These are phyloP conservation scores for Ophiostoma australiae DNA, from an alignment of 2,329 filamentous ascomycete genomes.

Conservation along the genomic window DNA sequence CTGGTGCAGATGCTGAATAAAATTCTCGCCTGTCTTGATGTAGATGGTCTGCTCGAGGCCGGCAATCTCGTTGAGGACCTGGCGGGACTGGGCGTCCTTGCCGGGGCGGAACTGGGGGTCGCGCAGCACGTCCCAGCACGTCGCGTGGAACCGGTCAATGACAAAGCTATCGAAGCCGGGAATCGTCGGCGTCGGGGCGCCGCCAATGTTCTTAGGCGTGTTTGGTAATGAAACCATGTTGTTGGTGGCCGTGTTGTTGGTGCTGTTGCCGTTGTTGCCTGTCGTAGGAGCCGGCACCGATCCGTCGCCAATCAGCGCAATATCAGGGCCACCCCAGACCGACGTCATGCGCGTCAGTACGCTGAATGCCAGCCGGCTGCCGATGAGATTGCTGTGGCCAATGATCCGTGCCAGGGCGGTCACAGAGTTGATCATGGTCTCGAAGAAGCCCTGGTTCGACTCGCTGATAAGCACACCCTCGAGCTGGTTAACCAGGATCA, in stretches of 20 bases:
- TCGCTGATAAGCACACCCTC: slow-evolving; percentile 84
- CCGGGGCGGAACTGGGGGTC: slow-evolving; percentile 74
- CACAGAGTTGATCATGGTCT: slow-evolving; percentile 78
- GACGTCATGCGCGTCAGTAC: slow-evolving; percentile 77
- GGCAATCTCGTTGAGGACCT: slow-evolving; percentile 84
- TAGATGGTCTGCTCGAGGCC: slow-evolving; percentile 85
- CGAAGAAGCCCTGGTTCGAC: slow-evolving; percentile 84
- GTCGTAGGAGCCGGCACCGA: slow-evolving; percentile 34
- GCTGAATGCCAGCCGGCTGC: slow-evolving; percentile 69
- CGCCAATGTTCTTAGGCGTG: slow-evolving; percentile 17
- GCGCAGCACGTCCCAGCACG: slow-evolving; percentile 83
- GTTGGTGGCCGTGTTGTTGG: neutral
- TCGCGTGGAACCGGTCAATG: slow-evolving; percentile 78
- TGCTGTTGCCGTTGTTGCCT: slow-evolving; percentile 8
- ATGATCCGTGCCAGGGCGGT: slow-evolving; percentile 78
- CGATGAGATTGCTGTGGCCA: slow-evolving; percentile 53
- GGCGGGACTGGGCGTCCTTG: slow-evolving; percentile 77
- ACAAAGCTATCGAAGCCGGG: slow-evolving; percentile 91
- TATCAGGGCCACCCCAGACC: slow-evolving; percentile 85
- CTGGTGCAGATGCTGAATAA: slow-evolving; percentile 63
- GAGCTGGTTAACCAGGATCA: slow-evolving; percentile 86
- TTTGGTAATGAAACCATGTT: slow-evolving; percentile 9
- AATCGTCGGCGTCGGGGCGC: slow-evolving; percentile 54
- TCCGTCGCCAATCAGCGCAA: slow-evolving; percentile 53
- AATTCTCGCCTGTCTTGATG: slow-evolving; percentile 78